Percentiles rank a stretch among this genome's conserved stretches.
Evolutionary conservation across 2,329 filamentous ascomycete species (phyloP).

Genomic region (Sordariomycetes sp.): DNA sequence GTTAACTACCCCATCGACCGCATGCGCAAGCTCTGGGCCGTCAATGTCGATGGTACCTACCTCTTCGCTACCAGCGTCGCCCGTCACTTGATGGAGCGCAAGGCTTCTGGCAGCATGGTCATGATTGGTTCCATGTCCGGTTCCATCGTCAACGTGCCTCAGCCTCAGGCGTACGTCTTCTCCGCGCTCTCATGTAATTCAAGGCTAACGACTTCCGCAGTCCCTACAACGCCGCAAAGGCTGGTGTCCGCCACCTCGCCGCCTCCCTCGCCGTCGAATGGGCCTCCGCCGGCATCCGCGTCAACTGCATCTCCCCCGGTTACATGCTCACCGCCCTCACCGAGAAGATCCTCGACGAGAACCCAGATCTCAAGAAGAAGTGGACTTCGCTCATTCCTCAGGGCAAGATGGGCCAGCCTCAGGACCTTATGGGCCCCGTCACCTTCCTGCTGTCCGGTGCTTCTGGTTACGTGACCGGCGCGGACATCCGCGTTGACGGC

Average conservation of each 20-base stretch:
- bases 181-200: not conserved
- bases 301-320: slow-evolving; percentile 91
- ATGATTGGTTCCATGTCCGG: slow-evolving; percentile 96
- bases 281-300: slow-evolving; percentile 78
- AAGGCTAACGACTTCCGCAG: not conserved
- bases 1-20: slow-evolving; percentile 85
- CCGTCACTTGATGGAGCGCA: slow-evolving; percentile 78
- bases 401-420: slow-evolving; percentile 86
- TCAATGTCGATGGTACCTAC: slow-evolving; percentile 90
- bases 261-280: slow-evolving; percentile 88
- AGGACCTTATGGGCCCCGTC: slow-evolving; percentile 89
- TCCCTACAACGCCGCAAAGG: slow-evolving; percentile 90
- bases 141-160: slow-evolving; percentile 86
- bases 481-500: slow-evolving; percentile 74
- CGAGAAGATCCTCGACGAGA: slow-evolving; percentile 88
- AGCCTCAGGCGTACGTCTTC: slow-evolving; percentile 59
- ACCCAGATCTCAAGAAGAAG: slow-evolving; percentile 78
- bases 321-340: slow-evolving; percentile 95
- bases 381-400: slow-evolving; percentile 90
- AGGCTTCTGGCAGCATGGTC: slow-evolving; percentile 75
- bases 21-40: slow-evolving; percentile 86
- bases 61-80: slow-evolving; percentile 78
- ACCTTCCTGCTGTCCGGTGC: slow-evolving; percentile 79
- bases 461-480: slow-evolving; percentile 60
- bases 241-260: slow-evolving; percentile 81